Percentiles rank a stretch among this genome's conserved stretches.
Evolutionary conservation across 768 basidiomycete species (phyloP).

Genomic region (Pleurotus tuber-regium): DNA sequence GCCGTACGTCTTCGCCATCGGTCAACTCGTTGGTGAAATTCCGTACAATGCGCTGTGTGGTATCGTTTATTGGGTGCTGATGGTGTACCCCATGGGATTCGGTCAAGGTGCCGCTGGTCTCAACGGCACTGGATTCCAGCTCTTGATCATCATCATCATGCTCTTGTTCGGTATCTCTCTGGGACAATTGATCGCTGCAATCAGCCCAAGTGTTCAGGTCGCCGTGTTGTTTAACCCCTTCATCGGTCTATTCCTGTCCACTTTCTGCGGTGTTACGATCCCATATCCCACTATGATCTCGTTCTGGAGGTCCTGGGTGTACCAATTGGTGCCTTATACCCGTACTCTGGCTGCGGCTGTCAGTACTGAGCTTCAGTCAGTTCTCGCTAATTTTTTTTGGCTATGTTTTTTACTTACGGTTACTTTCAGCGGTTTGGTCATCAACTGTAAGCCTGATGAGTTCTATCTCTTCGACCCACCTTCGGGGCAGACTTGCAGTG

Average conservation of each 20-base stretch:
- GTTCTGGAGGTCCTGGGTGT: slow-evolving; percentile 82
- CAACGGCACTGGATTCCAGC: slow-evolving; percentile 68
- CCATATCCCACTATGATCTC: slow-evolving; percentile 58
- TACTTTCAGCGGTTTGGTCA: slow-evolving; percentile 49
- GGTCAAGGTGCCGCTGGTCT: slow-evolving; percentile 60
- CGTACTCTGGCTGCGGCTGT: slow-evolving; percentile 70
- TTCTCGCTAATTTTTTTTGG: slow-evolving; percentile 3
- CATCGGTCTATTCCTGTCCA: slow-evolving; percentile 56
- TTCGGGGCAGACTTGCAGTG: slow-evolving; percentile 62
- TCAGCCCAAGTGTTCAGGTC: slow-evolving; percentile 74
- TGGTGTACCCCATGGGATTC: slow-evolving; percentile 71
- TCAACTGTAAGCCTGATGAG: slow-evolving; percentile 66
- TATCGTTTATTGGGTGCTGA: slow-evolving; percentile 71
- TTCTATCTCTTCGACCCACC: slow-evolving; percentile 75
- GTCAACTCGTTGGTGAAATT: slow-evolving; percentile 78
- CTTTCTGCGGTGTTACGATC: slow-evolving; percentile 82
- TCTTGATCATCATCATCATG: slow-evolving; percentile 69
- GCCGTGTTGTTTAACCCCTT: slow-evolving; percentile 83
- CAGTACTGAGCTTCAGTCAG: slow-evolving; percentile 72
- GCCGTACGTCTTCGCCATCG: slow-evolving; percentile 79
- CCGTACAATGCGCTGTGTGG: slow-evolving; percentile 74
- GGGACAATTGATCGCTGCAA: slow-evolving; percentile 70
- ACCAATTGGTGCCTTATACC: slow-evolving; percentile 70
- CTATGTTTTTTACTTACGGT: slow-evolving; percentile 12
- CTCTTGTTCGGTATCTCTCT: slow-evolving; percentile 65